These are phyloP conservation scores for Carex parvula DNA, from an alignment of 176 grass and related monocot species.

Conservation along the genomic window DNA sequence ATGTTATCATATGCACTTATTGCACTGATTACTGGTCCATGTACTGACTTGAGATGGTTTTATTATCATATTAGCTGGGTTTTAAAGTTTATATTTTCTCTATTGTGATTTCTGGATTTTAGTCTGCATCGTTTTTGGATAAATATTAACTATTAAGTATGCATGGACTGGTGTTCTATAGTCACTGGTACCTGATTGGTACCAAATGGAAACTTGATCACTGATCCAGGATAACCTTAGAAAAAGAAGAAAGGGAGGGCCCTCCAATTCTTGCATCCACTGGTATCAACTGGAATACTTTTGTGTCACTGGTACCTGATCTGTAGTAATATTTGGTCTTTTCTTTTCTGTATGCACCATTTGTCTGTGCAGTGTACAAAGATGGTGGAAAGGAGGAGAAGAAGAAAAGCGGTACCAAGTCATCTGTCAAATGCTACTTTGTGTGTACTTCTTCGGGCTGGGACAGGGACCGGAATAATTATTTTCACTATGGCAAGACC, in stretches of 20 bases:
- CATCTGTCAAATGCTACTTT: conserved; percentile 66
- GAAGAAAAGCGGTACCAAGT: conserved; percentile 21
- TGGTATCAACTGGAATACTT: background rate
- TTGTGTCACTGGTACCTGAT: background rate
- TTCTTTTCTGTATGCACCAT: background rate
- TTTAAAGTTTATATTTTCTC: background rate
- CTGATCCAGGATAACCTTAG: background rate
- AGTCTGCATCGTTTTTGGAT: background rate
- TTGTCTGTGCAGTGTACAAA: conserved; percentile 44
- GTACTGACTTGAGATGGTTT: background rate
- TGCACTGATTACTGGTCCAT: background rate
- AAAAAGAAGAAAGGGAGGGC: background rate
- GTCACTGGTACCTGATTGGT: background rate
- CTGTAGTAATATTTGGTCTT: background rate
- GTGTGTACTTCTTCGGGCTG: conserved; percentile 27
- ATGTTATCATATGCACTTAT: conserved; percentile 20
- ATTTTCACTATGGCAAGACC: no score
- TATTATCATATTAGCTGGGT: background rate
- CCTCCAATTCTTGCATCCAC: background rate
- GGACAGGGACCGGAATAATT: no score
- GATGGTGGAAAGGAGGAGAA: conserved; percentile 59
- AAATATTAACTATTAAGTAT: background rate
- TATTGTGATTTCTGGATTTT: background rate
- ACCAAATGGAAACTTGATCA: conserved; percentile 1
- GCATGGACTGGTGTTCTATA: background rate